These are phyloP conservation scores for Pseudofabraea citricarpa DNA, from an alignment of 2,329 filamentous ascomycete species.

Conservation along the genomic window DNA sequence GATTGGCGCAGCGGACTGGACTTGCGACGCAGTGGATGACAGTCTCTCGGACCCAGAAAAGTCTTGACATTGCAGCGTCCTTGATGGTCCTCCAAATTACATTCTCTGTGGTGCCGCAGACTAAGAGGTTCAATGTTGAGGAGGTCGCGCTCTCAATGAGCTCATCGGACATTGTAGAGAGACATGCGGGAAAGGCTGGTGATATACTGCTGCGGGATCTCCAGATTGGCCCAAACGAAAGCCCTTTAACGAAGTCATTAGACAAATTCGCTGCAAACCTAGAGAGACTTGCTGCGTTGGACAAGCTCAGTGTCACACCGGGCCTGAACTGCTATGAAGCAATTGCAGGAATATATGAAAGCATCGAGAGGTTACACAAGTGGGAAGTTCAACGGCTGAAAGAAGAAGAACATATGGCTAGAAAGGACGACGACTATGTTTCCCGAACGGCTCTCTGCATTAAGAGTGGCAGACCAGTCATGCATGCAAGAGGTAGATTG, in stretches of 20 bases:
- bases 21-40: conserved; percentile 37
- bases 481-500: conserved; percentile 63
- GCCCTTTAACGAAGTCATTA: conserved; percentile 64
- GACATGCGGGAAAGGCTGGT: conserved; percentile 56
- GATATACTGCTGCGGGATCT: conserved; percentile 64
- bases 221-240: conserved; percentile 50
- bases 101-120: conserved; percentile 33
- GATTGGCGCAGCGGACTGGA: conserved; percentile 63
- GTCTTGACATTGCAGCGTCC: conserved; percentile 57
- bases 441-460: conserved; percentile 48
- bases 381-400: conserved; percentile 61
- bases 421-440: conserved; percentile 37
- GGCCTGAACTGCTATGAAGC: conserved; percentile 75
- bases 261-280: conserved; percentile 69
- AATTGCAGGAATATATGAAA: conserved; percentile 66
- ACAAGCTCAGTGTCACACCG: conserved; percentile 65
- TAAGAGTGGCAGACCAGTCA: conserved; percentile 63
- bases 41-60: conserved; percentile 54
- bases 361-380: conserved; percentile 62
- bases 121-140: conserved; percentile 51
- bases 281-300: conserved; percentile 62
- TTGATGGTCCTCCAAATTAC: conserved; percentile 58
- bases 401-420: conserved; percentile 40
- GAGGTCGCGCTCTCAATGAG: conserved; percentile 57
- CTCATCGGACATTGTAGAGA: conserved; percentile 51